Base-by-base conservation (phyloP, 1,284 basidiomycete species). In the Serendipita sp. region DNA sequence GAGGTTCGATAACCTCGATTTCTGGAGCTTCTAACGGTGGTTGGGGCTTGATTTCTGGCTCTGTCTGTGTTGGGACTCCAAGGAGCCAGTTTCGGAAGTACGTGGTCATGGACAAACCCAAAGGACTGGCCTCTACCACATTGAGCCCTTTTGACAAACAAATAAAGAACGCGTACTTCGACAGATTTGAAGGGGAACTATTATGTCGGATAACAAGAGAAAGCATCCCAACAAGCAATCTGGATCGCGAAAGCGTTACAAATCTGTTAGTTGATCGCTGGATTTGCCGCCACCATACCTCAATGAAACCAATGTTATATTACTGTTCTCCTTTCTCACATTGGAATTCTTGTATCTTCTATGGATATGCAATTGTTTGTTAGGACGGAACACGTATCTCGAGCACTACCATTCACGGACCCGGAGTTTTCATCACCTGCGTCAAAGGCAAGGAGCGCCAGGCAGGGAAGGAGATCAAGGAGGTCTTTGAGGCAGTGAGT, bases 1-100 rank as follows among this genome's bases (percentile, higher is more conserved):
- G 76, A 10, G 79, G 77, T n/a, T 76, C 76, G 8, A 29, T 13
- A 3, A 38, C 45, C 10, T n/a, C 62, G 30, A 29, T 53, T 17
- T 17, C 38, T 34, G 49, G 53, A 44, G 62, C 45, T 10, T 35
- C 45, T 22, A 60, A 30, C 26, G 17, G 29, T 42, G 13, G 26
- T 49, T 29, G 41, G 34, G 8, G 35, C 38, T 1, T n/a, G 12
- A 26, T 63, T 26, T 44, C 13, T 42, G 42, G 58, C 22, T 45
- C 47, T 43, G 49, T 38, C 41, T 22, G n/a, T 61, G 41, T 26
- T 44, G 49, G 61, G 26, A 47, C 53, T 44, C 61, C 61, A 61
- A 60, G 49, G 41, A 66, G 64, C 67, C 67, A 67, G 41, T 45
- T 62, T 29, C 55, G 65, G 42, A 67, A 63, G 45, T 67, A 67